Evolutionary conservation across 2,329 filamentous ascomycete species (phyloP), one percentile per base, ranked within the genome.

Genomic region (Microcera coccophila): DNA sequence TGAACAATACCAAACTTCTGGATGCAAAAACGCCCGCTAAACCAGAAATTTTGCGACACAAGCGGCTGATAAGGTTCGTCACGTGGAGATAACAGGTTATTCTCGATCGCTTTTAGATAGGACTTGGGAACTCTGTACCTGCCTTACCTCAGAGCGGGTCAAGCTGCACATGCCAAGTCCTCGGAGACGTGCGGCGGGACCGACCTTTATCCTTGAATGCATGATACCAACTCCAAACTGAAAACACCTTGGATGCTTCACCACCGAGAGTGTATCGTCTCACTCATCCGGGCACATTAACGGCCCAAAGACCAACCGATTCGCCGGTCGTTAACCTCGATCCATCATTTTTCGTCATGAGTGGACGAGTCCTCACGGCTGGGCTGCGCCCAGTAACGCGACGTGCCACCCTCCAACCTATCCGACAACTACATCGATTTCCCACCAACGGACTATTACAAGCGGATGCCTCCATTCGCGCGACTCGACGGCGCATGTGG

Each of bases 381-480:
- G 81, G 85, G 69, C 76, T 86, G 56, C 72, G 80, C 68, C 80
- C 83, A 67, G 69, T 82, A 58, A 73, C 82, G 64, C 81, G 81
- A 68, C 80, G 79, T 66, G 74, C 73, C 54, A 66, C 73, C 49
- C 66, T 74, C 57, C 72, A 72, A 58, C 65, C 73, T 50, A 71
- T 73, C 57, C 84, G 84, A 58, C 78, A 82, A 62, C 72, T 85
- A 55, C 81, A 87, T 66, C 81, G 75, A 49, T 73, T 83, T 45
- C 78, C 82, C 24, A 80, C 81, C 12, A 82, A 84, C 42, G 85
- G 85, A 19, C 76, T 90, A 26, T 74, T 88, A 47, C 75, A 82
- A 55, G 74, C 81, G 52, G 79, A 87, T 68, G 74, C 77, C 48
- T 72, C 78, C 55, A 72, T 82, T 55, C 76, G 82, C 59, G 70